Percentiles rank a stretch among this genome's conserved stretches.
Conservation (phyloP, 768 basidiomycete genomes). For the Tricholoma bakamatsutake region DNA sequence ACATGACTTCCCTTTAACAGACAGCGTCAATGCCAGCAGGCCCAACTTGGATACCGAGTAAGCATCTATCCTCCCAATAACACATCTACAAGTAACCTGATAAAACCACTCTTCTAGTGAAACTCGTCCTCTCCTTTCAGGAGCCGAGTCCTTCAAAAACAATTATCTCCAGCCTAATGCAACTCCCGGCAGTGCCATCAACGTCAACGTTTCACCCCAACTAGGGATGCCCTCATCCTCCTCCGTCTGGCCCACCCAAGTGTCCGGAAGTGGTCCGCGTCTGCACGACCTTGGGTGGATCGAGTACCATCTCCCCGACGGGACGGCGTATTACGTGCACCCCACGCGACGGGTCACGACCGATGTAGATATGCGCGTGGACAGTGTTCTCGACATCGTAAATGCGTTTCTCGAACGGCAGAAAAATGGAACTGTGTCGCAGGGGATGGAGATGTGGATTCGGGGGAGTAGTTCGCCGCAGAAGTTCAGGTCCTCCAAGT, state of each 20-base stretch:
- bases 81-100: background rate
- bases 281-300: constrained; percentile 65
- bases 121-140: constrained; percentile 44
- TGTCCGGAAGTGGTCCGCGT: constrained; percentile 21
- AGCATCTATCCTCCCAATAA: background rate
- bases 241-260: constrained; percentile 14
- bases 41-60: constrained; percentile 24
- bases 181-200: constrained; percentile 8
- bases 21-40: constrained; percentile 12
- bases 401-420: constrained; percentile 39
- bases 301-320: constrained; percentile 72
- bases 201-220: constrained; percentile 20
- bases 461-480: constrained; percentile 33
- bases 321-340: constrained; percentile 64
- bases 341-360: constrained; percentile 57
- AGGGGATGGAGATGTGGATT: constrained; percentile 60
- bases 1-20: constrained; percentile 15
- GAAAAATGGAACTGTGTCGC: constrained; percentile 21
- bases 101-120: constrained; percentile 32
- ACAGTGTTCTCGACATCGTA: constrained; percentile 44
- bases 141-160: constrained; percentile 23
- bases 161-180: constrained; percentile 22
- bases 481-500: constrained; percentile 2
- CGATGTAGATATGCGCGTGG: constrained; percentile 58
- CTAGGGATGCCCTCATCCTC: constrained; percentile 13